These are phyloP conservation scores for Phytophthora citricola DNA, from an alignment of 352 stramenopile genomes.

Conservation along the genomic window DNA sequence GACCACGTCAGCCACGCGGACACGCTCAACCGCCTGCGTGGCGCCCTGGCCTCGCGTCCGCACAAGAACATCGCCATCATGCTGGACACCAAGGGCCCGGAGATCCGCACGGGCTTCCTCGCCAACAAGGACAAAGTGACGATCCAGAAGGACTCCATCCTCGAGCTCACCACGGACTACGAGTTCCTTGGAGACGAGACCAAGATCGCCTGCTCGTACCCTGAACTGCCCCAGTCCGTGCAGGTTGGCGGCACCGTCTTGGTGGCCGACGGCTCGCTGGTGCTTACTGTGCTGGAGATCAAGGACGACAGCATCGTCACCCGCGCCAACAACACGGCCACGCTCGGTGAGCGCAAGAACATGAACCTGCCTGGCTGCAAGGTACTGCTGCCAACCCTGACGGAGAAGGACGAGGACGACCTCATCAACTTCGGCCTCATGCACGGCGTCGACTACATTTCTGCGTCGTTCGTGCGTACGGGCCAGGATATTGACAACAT, in stretches of 20 bases:
- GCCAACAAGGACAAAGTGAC: neutral
- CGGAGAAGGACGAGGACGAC: conserved; percentile 88
- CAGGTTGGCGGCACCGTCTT: conserved; percentile 89
- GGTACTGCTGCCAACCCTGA: neutral
- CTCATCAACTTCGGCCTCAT: conserved; percentile 95
- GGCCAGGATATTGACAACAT: conserved; percentile 1
- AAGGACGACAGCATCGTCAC: conserved; percentile 1
- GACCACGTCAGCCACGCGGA: conserved; percentile 54
- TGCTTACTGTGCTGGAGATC: conserved; percentile 3
- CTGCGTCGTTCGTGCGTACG: conserved; percentile 69
- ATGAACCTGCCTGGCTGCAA: neutral
- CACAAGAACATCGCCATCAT: conserved; percentile 58
- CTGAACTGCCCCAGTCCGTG: conserved; percentile 21
- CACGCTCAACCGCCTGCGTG: conserved; percentile 69
- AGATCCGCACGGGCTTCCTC: neutral
- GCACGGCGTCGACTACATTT: conserved; percentile 97
- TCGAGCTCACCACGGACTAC: neutral
- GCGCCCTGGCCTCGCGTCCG: conserved; percentile 60
- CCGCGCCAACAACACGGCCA: conserved; percentile 1
- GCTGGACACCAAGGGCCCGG: neutral
- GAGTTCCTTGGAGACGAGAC: neutral
- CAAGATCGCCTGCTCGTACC: conserved; percentile 18
- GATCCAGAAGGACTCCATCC: neutral
- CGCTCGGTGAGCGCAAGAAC: neutral
- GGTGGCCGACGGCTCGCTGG: conserved; percentile 91